These are phyloP conservation scores for Diaporthe eres DNA, from an alignment of 2,329 filamentous ascomycete genomes.

Conservation along the genomic window DNA sequence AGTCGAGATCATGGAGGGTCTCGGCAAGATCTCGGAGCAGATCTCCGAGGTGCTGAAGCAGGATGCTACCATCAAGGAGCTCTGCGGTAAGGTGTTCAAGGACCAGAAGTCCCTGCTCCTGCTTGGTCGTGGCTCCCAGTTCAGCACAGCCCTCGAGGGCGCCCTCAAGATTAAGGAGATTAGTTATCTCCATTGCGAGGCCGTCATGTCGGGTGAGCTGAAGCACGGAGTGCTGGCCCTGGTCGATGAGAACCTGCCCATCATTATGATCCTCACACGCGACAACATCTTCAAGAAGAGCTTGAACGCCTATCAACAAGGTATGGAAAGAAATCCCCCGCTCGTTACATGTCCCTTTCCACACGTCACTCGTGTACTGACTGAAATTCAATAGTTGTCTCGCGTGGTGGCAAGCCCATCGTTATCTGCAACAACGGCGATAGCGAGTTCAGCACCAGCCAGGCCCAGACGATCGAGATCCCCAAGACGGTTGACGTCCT, in stretches of 20 bases:
- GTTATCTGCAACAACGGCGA: conserved; percentile 97
- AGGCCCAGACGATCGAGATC: conserved; percentile 97
- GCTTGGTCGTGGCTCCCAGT: conserved; percentile 94
- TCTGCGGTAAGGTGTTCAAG: conserved; percentile 94
- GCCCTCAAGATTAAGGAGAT: conserved; percentile 99
- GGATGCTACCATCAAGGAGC: conserved; percentile 92
- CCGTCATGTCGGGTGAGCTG: conserved; percentile 99
- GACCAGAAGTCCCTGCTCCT: conserved; percentile 96
- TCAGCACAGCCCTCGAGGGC: conserved; percentile 96
- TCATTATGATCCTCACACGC: conserved; percentile 99
- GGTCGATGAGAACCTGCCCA: conserved; percentile 97
- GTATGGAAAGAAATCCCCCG: conserved; percentile 61
- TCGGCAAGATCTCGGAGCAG: conserved; percentile 88
- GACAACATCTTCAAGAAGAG: conserved; percentile 98
- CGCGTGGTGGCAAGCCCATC: conserved; percentile 94
- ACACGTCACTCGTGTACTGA: neutral
- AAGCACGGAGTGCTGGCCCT: conserved; percentile 98
- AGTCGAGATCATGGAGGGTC: conserved; percentile 95
- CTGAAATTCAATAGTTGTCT: conserved; percentile 76
- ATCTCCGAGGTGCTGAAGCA: conserved; percentile 93
- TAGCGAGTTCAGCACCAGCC: conserved; percentile 87
- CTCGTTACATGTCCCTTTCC: neutral
- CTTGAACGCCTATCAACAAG: conserved; percentile 99
- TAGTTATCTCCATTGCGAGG: conserved; percentile 98
- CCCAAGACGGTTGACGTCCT: conserved; percentile 95